Evolutionary conservation across 1,284 basidiomycete species (phyloP), one percentile per base, ranked within the genome.

Genomic region (Boletus sp.): DNA sequence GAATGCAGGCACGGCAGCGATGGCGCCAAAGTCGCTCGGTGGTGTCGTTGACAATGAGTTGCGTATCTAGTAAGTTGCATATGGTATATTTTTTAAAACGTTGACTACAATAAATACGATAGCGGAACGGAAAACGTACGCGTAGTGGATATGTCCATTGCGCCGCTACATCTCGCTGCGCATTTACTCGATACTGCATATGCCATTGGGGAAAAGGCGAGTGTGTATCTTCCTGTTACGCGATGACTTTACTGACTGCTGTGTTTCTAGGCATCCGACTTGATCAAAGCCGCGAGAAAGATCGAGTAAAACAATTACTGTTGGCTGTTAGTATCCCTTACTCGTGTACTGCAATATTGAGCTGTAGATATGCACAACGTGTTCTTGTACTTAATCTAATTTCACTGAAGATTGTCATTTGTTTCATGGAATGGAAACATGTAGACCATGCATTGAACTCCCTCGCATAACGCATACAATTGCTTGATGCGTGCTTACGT

Each of bases 141-240:
- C 11, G 63, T 64, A 3, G 65, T 52, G 13, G 63, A 64, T 22
- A 50, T 56, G 63, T 67, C 63, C 18, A 50, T 64, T 29, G 51
- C 48, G 4, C 63, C 63, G 20, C n/a, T 56, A 9, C 63, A 64
- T 2, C 0, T 67, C 9, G 63, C 60, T 47, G 51, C 63, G 7
- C 60, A 64, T 50, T 41, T 65, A 8, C 46, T 61, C 24, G 63
- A 64, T 7, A 64, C 65, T 16, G 63, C 63, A 3, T 64, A 64
- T 49, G 63, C 63, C 16, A 64, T 64, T 3, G 63, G 65, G 24
- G 63, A 67, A 51, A 67, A 53, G 60, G 65, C 27, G 37, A 60
- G 31, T 1, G 9, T 11, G 22, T 22, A n/a, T 37, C 9, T 39
- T 37, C 4, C 5, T 29, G 29, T 50, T 16, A 9, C 4, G 15